These are phyloP conservation scores for Pyrenochaeta sp. DNA, from an alignment of 2,329 filamentous ascomycete genomes.

Conservation along the genomic window DNA sequence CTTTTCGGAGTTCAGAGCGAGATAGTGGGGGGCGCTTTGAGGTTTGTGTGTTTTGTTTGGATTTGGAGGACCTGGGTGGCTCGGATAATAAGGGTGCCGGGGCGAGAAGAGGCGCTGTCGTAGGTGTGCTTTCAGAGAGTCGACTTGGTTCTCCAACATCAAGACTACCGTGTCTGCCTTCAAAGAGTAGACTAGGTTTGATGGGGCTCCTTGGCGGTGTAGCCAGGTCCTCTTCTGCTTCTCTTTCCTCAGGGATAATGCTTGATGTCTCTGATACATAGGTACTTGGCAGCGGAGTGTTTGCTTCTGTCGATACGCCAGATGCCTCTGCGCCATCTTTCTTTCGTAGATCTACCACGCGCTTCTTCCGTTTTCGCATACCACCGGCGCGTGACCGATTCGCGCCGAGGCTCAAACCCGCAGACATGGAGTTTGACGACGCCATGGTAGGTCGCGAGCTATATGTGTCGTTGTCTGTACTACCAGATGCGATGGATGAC, in stretches of 20 bases:
- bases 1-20: slow-evolving; percentile 39
- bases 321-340: slow-evolving; percentile 59
- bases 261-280: slow-evolving; percentile 65
- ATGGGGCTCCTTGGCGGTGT: slow-evolving; percentile 44
- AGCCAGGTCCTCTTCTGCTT: slow-evolving; percentile 40
- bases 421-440: slow-evolving; percentile 65
- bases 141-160: slow-evolving; percentile 37
- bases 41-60: slow-evolving; percentile 23
- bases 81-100: slow-evolving; percentile 39
- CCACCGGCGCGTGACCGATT: slow-evolving; percentile 67
- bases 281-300: slow-evolving; percentile 61
- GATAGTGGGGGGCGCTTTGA: slow-evolving; percentile 40
- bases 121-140: slow-evolving; percentile 23
- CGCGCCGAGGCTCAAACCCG: slow-evolving; percentile 70
- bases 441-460: slow-evolving; percentile 74
- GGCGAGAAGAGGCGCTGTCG: slow-evolving; percentile 34
- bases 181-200: slow-evolving; percentile 31
- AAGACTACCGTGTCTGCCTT: slow-evolving; percentile 33
- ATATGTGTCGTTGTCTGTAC: slow-evolving; percentile 57
- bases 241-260: slow-evolving; percentile 44
- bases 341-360: slow-evolving; percentile 81
- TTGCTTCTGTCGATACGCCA: slow-evolving; percentile 61
- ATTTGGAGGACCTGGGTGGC: slow-evolving; percentile 32
- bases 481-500: slow-evolving; percentile 47
- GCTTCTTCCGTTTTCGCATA: slow-evolving; percentile 80